A percentile compares a stretch with the other conserved stretches of the same genome.
phyloP scores from a whole-genome alignment of 2,329 filamentous ascomycete species.

The Claviceps quebecensis region DNA sequence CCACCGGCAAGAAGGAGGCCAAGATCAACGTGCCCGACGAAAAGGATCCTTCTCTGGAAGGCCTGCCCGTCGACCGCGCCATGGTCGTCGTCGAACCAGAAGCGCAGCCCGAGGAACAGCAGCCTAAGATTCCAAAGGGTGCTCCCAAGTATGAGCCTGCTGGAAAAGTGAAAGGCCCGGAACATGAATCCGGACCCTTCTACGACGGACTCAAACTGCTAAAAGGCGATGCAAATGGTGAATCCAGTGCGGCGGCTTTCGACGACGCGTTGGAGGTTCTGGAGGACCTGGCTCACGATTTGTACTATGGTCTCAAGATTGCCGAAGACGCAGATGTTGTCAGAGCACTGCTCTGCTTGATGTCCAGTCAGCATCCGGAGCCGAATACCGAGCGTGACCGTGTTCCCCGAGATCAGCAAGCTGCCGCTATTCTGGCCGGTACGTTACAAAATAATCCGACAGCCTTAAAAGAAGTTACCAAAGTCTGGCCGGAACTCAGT shows the following conservation, averaged over 20 bases:
- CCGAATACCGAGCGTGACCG: constrained; percentile 10
- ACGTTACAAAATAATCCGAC: constrained; percentile 52
- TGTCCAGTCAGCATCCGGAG: constrained; percentile 20
- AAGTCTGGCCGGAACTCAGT: constrained; percentile 31
- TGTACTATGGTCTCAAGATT: constrained; percentile 54
- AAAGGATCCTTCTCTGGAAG: constrained; percentile 29
- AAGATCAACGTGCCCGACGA: constrained; percentile 49
- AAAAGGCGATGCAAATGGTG: constrained; percentile 24
- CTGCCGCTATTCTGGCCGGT: constrained; percentile 42
- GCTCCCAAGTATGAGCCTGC: constrained; percentile 43
- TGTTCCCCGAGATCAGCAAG: constrained; percentile 33
- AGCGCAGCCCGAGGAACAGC: constrained; percentile 9
- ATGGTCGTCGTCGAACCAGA: constrained; percentile 41
- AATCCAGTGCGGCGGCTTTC: constrained; percentile 19
- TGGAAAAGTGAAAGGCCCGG: constrained; percentile 42
- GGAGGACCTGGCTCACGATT: constrained; percentile 52
- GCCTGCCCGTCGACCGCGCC: constrained; percentile 37
- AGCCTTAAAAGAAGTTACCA: constrained; percentile 37
- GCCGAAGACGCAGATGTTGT: constrained; percentile 39
- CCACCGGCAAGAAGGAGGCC: constrained; percentile 49
- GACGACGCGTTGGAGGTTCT: constrained; percentile 41
- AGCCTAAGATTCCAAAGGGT: constrained; percentile 27
- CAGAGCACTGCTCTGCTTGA: constrained; percentile 42
- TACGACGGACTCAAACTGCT: constrained; percentile 33
- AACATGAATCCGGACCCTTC: constrained; percentile 17